Base-by-base conservation (phyloP, 2,329 filamentous ascomycete genomes). In the Myriosclerotinia scirpicola region DNA sequence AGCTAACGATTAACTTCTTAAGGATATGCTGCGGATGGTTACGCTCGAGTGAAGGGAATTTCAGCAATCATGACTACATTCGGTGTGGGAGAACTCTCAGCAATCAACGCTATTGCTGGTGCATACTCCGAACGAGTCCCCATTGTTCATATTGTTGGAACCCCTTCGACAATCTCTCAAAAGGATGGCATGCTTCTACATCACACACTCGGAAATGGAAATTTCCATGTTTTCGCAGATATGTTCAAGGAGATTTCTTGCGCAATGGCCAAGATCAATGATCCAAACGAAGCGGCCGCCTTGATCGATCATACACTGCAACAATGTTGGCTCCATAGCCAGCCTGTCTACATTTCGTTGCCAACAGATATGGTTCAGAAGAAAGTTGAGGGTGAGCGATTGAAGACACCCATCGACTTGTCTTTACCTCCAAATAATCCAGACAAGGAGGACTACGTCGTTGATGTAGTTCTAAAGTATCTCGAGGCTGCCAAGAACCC, bases 331-430 rank as follows among this genome's bases (percentile, higher is more conserved):
- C 78, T 91, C 54, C 82, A 85, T 66, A 91, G 88, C 68, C 85
- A 90, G 26, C 93, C 93, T 3, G 90, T 96, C 60, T 96, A 96
- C 78, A 87, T 96, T 72, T 89, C 89, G 75, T 81, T 96, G 11
- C 92, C 93, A 2, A 91, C 90, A 20, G 91, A 96, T 75, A 90
- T 95, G 83, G 87, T 91, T 12, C 81, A 87, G 71, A 85, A 87
- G 76, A 91, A 93, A 78, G 80, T 96, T 34, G 89, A 94, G 75
- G 92, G 90, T 46, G 83, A 85, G 56, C 82, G 88, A 9, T 82
- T 96, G 15, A 83, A 88, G n/a, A 88, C 81, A 0, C 87, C 87
- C 0, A 86, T 97, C 68, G 85, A 93, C 74, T 79, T 94, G 1
- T 77, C 80, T 1, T 84, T 87, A 66, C 85, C 87, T 1, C 69